Evolutionary conservation across 1,284 basidiomycete species (phyloP).

Genomic region (Trametes polyzona): DNA sequence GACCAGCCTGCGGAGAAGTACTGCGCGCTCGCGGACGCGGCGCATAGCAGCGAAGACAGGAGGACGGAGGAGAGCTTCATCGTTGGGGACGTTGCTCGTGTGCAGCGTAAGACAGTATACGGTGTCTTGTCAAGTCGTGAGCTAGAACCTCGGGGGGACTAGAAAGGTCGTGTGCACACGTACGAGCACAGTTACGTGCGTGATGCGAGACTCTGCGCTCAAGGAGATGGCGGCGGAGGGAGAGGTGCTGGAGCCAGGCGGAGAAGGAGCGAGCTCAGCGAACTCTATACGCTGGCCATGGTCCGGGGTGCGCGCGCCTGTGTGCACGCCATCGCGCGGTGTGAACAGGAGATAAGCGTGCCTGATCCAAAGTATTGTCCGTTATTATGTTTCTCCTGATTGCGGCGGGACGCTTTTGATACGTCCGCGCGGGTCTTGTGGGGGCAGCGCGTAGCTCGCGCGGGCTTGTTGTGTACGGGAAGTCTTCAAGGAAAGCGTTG

Average conservation of each 20-base stretch:
- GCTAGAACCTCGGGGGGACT: no score
- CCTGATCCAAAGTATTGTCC: slow-evolving; percentile 20
- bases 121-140: no score
- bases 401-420: neutral
- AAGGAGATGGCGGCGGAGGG: neutral
- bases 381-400: slow-evolving; percentile 15
- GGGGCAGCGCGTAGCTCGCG: neutral
- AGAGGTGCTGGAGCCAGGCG: slow-evolving; percentile 11
- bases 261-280: neutral
- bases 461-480: neutral
- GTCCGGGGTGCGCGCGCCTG: neutral
- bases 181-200: no score
- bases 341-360: slow-evolving; percentile 27
- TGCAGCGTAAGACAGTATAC: neutral
- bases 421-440: neutral
- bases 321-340: slow-evolving; percentile 14
- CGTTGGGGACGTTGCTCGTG: slow-evolving; percentile 26
- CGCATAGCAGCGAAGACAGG: slow-evolving; percentile 41
- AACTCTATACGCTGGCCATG: neutral
- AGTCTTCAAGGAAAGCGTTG: neutral
- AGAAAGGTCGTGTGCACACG: neutral
- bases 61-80: slow-evolving; percentile 54
- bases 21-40: slow-evolving; percentile 53
- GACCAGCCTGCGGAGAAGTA: slow-evolving; percentile 81
- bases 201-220: no score